A percentile compares a stretch with the other conserved stretches of the same genome.
phyloP scores from a whole-genome alignment of 2,329 filamentous ascomycete genomes.

The Peltaster fructicola region DNA sequence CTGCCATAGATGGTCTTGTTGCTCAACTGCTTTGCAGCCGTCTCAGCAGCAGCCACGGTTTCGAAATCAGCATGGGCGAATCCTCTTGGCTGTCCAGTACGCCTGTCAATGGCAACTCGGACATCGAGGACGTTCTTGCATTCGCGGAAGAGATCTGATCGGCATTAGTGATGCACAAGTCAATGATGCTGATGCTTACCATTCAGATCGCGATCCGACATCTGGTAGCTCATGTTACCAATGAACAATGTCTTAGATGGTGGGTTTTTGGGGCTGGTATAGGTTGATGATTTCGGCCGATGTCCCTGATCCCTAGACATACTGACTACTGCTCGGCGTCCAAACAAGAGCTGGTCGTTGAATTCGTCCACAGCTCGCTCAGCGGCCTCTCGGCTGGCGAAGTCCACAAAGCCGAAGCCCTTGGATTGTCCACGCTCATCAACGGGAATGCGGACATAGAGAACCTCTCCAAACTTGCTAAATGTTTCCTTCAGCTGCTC shows the following conservation, averaged over 20 bases:
- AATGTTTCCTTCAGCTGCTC: conserved; percentile 44
- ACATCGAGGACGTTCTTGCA: conserved; percentile 56
- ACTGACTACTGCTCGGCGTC: conserved; percentile 48
- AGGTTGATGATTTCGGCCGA: not conserved
- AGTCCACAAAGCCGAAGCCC: conserved; percentile 53
- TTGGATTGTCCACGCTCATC: conserved; percentile 49
- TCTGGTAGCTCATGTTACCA: conserved; percentile 73
- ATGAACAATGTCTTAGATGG: conserved; percentile 58
- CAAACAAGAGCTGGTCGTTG: conserved; percentile 44
- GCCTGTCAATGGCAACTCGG: conserved; percentile 64
- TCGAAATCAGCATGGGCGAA: conserved; percentile 73
- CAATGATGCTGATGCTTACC: conserved; percentile 9
- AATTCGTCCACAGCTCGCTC: conserved; percentile 37
- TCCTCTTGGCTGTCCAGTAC: conserved; percentile 63
- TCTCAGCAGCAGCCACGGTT: conserved; percentile 45
- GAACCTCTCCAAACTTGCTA: conserved; percentile 38
- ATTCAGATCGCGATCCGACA: conserved; percentile 69
- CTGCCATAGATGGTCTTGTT: conserved; percentile 48
- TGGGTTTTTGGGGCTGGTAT: conserved; percentile 17
- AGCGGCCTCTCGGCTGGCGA: conserved; percentile 35
- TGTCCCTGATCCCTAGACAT: conserved; percentile 21
- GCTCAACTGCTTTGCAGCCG: conserved; percentile 39
- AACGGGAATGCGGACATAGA: conserved; percentile 36
- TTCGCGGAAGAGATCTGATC: conserved; percentile 50
- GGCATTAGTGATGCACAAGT: conserved; percentile 1